phyloP scores from a whole-genome alignment of 116 monocot species.

The Cymodocea nodosa region DNA sequence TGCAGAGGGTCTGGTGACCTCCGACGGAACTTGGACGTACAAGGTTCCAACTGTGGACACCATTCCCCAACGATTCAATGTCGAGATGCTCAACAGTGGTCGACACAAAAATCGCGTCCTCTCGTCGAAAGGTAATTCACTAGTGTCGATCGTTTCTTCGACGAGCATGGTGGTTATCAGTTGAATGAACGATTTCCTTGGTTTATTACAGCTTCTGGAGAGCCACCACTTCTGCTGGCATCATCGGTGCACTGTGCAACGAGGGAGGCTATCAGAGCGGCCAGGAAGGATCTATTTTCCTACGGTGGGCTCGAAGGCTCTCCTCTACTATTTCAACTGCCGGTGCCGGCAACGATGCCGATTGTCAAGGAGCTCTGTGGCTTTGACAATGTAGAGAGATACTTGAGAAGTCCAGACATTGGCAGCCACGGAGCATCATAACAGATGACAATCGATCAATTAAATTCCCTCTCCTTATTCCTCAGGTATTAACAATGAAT shows the following conservation, averaged over 20 bases:
- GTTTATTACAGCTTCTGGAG: conserved; percentile 88
- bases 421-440: no score
- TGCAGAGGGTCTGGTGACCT: conserved; percentile 55
- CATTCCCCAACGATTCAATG: conserved; percentile 79
- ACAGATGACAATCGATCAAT: no score
- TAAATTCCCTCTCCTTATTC: no score
- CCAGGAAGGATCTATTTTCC: conserved; percentile 29
- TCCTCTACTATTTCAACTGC: conserved; percentile 29
- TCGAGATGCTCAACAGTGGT: conserved; percentile 66
- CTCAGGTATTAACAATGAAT: no score
- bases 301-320: conserved; percentile 18
- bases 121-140: conserved; percentile 98
- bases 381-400: conserved; percentile 57
- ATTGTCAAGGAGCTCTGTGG: conserved; percentile 75
- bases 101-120: conserved; percentile 63
- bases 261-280: conserved; percentile 69
- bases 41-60: conserved; percentile 86
- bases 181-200: no score
- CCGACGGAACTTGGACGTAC: conserved; percentile 86
- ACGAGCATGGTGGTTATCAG: no score
- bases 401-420: no score
- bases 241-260: conserved; percentile 75
- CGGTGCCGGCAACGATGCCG: conserved; percentile 87
- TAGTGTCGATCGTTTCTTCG: no score
- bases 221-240: conserved; percentile 75